Evolutionary conservation across 129 eudicot genomes (phyloP).

Genomic region (Artemisia argyi): DNA sequence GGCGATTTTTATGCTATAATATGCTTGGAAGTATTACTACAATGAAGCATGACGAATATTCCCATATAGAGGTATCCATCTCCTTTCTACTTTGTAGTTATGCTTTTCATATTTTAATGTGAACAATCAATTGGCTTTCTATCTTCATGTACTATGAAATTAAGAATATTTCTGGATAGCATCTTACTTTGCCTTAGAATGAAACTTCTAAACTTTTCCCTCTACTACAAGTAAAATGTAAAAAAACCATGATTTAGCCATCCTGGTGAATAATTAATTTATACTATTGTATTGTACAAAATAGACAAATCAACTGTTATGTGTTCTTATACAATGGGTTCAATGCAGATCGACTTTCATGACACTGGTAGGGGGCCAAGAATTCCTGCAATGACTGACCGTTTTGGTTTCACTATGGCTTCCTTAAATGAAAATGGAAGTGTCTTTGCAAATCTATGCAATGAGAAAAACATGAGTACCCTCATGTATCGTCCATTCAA

Average conservation of each 20-base stretch:
- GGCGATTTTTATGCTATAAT: conserved; percentile 84
- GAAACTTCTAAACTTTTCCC: too few relatives aligned
- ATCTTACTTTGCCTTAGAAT: too few relatives aligned
- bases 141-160: too few relatives aligned
- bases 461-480: conserved; percentile 86
- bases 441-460: conserved; percentile 87
- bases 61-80: conserved; percentile 82
- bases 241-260: too few relatives aligned
- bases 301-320: too few relatives aligned
- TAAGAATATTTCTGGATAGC: too few relatives aligned
- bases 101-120: too few relatives aligned
- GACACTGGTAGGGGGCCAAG: conserved; percentile 98
- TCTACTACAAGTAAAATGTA: too few relatives aligned
- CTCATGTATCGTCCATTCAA: conserved; percentile 95
- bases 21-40: conserved; percentile 98
- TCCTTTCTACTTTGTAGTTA: neutral
- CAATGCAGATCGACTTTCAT: conserved; percentile 88
- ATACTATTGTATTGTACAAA: neutral
- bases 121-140: too few relatives aligned
- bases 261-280: neutral
- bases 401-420: conserved; percentile 98
- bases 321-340: neutral
- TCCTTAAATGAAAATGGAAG: conserved; percentile 83
- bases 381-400: conserved; percentile 95
- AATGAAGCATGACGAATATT: conserved; percentile 89